Percentiles rank a stretch among this genome's conserved stretches.
Conservation (phyloP, 768 basidiomycete genomes). For the Suillus luteus region DNA sequence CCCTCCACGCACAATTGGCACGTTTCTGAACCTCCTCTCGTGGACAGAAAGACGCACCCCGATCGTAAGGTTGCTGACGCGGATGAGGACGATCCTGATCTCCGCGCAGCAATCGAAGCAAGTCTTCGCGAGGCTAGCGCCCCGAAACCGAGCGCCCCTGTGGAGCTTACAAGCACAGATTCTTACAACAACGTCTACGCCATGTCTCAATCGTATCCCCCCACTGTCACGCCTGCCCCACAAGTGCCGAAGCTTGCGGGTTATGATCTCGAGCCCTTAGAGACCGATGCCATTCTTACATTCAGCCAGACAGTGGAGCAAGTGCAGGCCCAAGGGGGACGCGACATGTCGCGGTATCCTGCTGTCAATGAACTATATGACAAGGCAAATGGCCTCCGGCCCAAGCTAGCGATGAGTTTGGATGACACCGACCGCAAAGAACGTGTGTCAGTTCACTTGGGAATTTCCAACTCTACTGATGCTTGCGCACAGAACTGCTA, state of each 20-base stretch:
- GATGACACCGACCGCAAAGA: constrained; percentile 88
- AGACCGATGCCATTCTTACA: constrained; percentile 84
- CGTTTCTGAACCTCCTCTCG: constrained; percentile 65
- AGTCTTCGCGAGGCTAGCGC: constrained; percentile 84
- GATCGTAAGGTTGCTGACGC: constrained; percentile 34
- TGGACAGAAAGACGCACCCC: constrained; percentile 57
- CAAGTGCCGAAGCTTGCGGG: constrained; percentile 59
- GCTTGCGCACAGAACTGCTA: constrained; percentile 62
- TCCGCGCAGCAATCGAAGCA: constrained; percentile 93
- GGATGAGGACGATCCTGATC: constrained; percentile 90
- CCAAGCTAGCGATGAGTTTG: constrained; percentile 79
- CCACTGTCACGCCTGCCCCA: constrained; percentile 39
- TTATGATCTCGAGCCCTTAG: constrained; percentile 80
- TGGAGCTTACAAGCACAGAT: constrained; percentile 57
- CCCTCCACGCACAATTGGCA: constrained; percentile 57
- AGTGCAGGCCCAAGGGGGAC: constrained; percentile 73
- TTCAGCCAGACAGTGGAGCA: constrained; percentile 92
- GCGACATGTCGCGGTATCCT: constrained; percentile 79
- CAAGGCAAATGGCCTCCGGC: constrained; percentile 74
- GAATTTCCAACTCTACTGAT: constrained; percentile 3
- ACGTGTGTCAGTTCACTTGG: constrained; percentile 48
- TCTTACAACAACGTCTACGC: constrained; percentile 32
- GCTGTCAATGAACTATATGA: constrained; percentile 85
- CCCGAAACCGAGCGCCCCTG: constrained; percentile 77
- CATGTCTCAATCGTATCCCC: constrained; percentile 48